Conservation (phyloP, 805 yeast species). For the Yamadazyma endophytica region DNA sequence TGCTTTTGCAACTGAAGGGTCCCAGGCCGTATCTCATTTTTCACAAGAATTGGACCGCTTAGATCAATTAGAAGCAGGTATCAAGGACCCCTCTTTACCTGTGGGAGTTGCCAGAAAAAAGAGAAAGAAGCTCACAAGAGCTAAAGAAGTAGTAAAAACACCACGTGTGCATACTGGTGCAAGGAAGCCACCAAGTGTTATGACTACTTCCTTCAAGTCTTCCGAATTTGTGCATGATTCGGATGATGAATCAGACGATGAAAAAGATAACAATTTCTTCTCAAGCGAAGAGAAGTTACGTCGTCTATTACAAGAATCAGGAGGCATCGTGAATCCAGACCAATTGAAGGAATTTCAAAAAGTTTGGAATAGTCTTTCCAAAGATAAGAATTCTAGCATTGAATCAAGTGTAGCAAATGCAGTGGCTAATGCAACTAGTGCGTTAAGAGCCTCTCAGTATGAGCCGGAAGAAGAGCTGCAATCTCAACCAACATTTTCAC, state of each 20-base stretch:
- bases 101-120: conserved; percentile 24
- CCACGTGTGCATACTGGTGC: conserved; percentile 7
- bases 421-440: conserved; percentile 8
- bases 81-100: conserved; percentile 9
- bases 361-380: conserved; percentile 20
- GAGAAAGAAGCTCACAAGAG: conserved; percentile 8
- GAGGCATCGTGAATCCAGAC: conserved; percentile 33
- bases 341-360: conserved; percentile 30
- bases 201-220: conserved; percentile 36
- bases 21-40: conserved; percentile 6
- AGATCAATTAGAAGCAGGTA: conserved; percentile 34
- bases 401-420: conserved; percentile 10
- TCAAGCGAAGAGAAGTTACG: conserved; percentile 52
- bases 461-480: conserved; percentile 2
- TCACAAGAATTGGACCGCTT: conserved; percentile 27
- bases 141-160: background rate
- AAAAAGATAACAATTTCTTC: conserved; percentile 48
- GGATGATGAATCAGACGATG: conserved; percentile 63
- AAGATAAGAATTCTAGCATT: conserved; percentile 4
- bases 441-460: conserved; percentile 9
- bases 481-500: background rate
- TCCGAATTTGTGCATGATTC: conserved; percentile 53
- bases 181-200: conserved; percentile 19
- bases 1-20: conserved; percentile 27
- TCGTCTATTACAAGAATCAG: conserved; percentile 26